phyloP scores from a whole-genome alignment of 2,329 filamentous ascomycete genomes.

The Venturia aucupariae region DNA sequence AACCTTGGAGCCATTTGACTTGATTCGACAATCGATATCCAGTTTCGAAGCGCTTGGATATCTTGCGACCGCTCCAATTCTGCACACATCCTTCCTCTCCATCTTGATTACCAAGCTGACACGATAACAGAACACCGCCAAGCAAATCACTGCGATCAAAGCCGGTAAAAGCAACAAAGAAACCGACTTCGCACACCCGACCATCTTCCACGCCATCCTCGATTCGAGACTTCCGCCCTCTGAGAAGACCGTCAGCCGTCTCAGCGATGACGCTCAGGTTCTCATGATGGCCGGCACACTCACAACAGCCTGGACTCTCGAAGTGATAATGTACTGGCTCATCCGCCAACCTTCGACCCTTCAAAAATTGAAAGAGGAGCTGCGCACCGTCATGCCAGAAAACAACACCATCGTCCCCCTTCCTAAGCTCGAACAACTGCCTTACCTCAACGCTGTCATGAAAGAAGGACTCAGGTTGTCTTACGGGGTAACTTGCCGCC shows the following conservation, averaged over 20 bases:
- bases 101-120: no score
- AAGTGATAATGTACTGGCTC: constrained; percentile 1
- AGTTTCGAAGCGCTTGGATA: no score
- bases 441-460: constrained; percentile 10
- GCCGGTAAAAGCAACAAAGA: background rate
- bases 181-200: background rate
- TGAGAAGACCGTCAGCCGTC: background rate
- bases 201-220: constrained; percentile 6
- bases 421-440: constrained; percentile 12
- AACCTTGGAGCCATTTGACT: no score
- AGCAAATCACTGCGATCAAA: background rate
- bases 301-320: constrained; percentile 8
- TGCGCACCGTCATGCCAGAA: constrained; percentile 4
- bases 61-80: no score
- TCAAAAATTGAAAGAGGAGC: constrained; percentile 2
- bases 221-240: background rate
- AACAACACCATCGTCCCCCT: background rate
- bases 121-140: background rate
- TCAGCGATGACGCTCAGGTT: background rate
- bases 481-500: constrained; percentile 21
- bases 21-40: no score
- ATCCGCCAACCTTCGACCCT: background rate
- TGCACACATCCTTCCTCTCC: no score
- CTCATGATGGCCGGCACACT: constrained; percentile 5
- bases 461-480: constrained; percentile 17